Evolutionary conservation across 2,329 filamentous ascomycete genomes (phyloP), one percentile per base, ranked within the genome.

Genomic region (Clonostachys byssicola): DNA sequence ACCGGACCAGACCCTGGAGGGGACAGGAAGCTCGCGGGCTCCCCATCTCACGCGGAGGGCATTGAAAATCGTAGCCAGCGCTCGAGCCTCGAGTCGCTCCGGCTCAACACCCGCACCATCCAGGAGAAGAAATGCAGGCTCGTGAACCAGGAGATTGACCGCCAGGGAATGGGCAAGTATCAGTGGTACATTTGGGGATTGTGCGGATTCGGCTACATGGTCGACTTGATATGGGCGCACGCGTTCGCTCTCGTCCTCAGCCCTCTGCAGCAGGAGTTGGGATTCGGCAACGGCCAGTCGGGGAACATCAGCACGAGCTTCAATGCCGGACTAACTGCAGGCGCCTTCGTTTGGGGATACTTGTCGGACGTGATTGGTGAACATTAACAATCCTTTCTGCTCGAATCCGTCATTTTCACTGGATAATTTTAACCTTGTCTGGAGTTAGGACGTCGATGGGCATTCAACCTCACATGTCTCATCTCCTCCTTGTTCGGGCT

Each of bases 381-480:
- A 55, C 20, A 18, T 6, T 1, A 16, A 30, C 35, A 34, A 12
- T 16, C 43, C 8, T 13, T 44, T 17, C 18, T 35, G 36, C 14
- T 39, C 14, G 17, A n/a, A n/a, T 16, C 8, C 9, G 18, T 23
- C n/a, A 9, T 9, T n/a, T n/a, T 34, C 18, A 34, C 16, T n/a
- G 36, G 41, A 34, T 36, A 44, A n/a, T 44, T 1, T 36, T 17
- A 23, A 40, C 17, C 48, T 38, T 45, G 17, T 48, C 39, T 12
- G 23, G 33, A 43, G 13, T 5, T 39, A 71, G 68, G 66, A 45
- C 71, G 78, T 33, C 67, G 69, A 47, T 80, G 75, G 72, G 77
- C 77, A 1, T 82, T 82, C 62, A 82, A 81, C 55, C 53, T 79
- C 36, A 81, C 78, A 0, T 77, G 77, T 42, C 64, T 81, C n/a